Evolutionary conservation across 441 rosid species (phyloP), one percentile per base, ranked within the genome.

Genomic region (Brassica hybrid): DNA sequence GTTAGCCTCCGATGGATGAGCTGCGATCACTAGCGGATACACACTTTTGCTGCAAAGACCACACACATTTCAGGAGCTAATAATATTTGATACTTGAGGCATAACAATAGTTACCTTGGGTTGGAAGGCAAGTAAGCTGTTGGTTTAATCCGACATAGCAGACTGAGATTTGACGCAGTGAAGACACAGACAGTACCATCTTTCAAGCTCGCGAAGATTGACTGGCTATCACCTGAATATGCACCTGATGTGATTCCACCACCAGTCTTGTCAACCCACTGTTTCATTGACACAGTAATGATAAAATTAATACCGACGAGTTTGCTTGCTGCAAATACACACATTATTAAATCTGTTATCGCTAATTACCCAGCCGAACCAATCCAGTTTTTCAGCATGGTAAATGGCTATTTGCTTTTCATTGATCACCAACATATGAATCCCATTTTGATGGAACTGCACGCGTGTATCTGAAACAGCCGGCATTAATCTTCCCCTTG

Each of bases 91-190:
- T 64, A 64, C n/a, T 38, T 38, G 38, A 32, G 38, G 38, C 32
- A 27, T 27, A 32, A 32, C 8, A 32, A 43, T 12, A n/a, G 56
- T n/a, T 48, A 67, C 71, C 71, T n/a, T 25, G 71, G 59, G 9
- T 67, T 67, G n/a, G 21, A n/a, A 21, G 71, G 71, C 59, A 67
- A n/a, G 71, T 45, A 67, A 67, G 71, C 71, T 45, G 59, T n/a
- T 48, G 71, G 59, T 6, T 32, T 32, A 32, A 32, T 32, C 38
- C 38, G 38, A 32, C 38, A 32, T 32, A 1, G 0, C 8, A 32
- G 38, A 6, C 38, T 32, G 38, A 32, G 38, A 32, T 32, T 32
- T 32, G 38, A 32, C 38, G 38, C 38, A 32, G 38, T 32, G 38
- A 32, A 32, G 38, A 32, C 38, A 32, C 8, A 32, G 38, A 32